phyloP scores from a whole-genome alignment of 805 yeast species.

The Jamesozyma hellenica region DNA sequence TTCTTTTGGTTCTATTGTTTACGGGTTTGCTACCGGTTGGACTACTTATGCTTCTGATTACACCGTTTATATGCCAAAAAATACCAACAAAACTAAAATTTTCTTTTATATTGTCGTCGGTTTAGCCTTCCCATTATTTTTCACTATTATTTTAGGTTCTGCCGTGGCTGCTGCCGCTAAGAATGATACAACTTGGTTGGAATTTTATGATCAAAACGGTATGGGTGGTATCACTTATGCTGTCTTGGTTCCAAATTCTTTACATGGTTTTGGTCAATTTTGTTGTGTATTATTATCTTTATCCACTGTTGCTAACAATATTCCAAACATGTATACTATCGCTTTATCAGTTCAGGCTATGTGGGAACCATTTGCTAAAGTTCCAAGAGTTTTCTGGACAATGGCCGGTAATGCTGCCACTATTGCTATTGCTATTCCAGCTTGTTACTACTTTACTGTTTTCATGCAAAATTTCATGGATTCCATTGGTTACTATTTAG shows the following conservation, averaged over 20 bases:
- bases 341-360: slow-evolving; percentile 78
- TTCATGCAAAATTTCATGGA: slow-evolving; percentile 83
- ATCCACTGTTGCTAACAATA: slow-evolving; percentile 81
- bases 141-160: slow-evolving; percentile 73
- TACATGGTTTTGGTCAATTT: slow-evolving; percentile 85
- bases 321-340: slow-evolving; percentile 87
- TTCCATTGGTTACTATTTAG: slow-evolving; percentile 83
- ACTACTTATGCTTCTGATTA: slow-evolving; percentile 90
- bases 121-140: slow-evolving; percentile 54
- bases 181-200: slow-evolving; percentile 37
- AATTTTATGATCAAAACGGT: slow-evolving; percentile 42
- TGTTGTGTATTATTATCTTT: slow-evolving; percentile 74
- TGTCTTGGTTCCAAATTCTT: slow-evolving; percentile 64
- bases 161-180: slow-evolving; percentile 69
- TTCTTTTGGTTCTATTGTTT: slow-evolving; percentile 73
- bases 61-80: slow-evolving; percentile 72
- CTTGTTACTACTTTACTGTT: slow-evolving; percentile 59
- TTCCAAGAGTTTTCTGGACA: slow-evolving; percentile 83
- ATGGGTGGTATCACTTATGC: slow-evolving; percentile 78
- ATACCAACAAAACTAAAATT: slow-evolving; percentile 46
- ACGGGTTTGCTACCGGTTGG: slow-evolving; percentile 93
- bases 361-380: slow-evolving; percentile 58
- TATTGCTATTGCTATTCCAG: slow-evolving; percentile 83
- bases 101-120: slow-evolving; percentile 58
- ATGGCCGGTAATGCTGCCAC: slow-evolving; percentile 61